Base-by-base conservation (phyloP, 2,329 filamentous ascomycete genomes). In the Trichoderma pleuroti region DNA sequence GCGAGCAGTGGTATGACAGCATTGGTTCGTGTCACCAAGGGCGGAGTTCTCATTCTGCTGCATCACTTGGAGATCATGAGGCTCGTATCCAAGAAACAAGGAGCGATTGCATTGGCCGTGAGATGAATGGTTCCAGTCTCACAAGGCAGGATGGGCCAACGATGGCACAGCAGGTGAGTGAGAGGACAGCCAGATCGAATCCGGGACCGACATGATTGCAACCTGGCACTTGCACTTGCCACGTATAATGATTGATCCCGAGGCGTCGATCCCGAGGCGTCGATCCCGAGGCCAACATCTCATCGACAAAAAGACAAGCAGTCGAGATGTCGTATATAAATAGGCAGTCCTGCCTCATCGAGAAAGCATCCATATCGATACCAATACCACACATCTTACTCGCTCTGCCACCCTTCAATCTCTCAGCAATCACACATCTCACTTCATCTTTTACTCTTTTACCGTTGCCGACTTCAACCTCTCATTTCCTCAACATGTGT, bases 401-500 rank as follows among this genome's bases (percentile, higher is more conserved):
- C 26, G 5, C 26, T 16, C 8, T 46, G 4, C 1, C 59, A 18
- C 10, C 10, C 34, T 14, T 21, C 4, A 60, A 8, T 26, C 61
- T 42, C 8, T 11, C 26, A 32, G 6, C 61, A 49, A 0, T 5
- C 26, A 42, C 16, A 18, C n/a, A 24, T 59, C 9, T n/a, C 16
- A 16, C 34, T 21, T 32, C 2, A 32, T 24, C 16, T 10, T 57
- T n/a, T 30, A 12, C 63, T 32, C 24, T 12, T 59, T n/a, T 30
- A 4, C 1, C 3, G 14, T n/a, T n/a, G n/a, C 28, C 32, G 5
- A 46, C 2, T 34, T 1, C 7, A 16, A 5, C 0, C 5, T 1
- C 5, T 1, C 5, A 5, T 1, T 6, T 14, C 21, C 3, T 62
- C 61, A 79, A 76, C 28, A 88, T 88, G 86, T 88, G 86, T 74